A percentile compares a stretch with the other conserved stretches of the same genome.
Evolutionary conservation across 306 rosid genomes (phyloP).

Genomic region (Luffa acutangula): DNA sequence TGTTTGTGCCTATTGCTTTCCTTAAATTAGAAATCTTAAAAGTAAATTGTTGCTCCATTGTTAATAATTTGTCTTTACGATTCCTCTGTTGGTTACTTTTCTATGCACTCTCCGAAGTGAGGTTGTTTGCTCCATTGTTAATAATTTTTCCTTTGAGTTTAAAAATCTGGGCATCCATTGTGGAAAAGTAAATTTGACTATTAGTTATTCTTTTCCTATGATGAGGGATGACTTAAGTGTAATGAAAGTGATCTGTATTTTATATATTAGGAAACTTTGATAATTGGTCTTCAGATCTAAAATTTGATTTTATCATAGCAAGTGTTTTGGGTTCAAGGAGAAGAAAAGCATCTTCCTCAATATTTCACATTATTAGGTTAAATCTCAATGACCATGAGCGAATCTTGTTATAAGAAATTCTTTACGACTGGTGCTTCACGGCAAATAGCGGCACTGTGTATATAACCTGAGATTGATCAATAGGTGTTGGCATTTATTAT

Average conservation of each 20-base stretch:
- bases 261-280: not conserved
- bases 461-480: not conserved
- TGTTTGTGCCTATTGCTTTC: not conserved
- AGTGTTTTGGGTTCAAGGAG: not conserved
- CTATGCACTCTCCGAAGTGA: not conserved
- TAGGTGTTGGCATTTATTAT: not conserved
- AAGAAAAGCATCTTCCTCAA: not conserved
- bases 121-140: not conserved
- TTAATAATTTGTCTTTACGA: not conserved
- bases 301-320: not conserved
- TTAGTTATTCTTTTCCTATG: not conserved
- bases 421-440: not conserved
- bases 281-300: not conserved
- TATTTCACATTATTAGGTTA: not conserved
- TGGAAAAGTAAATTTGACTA: not conserved
- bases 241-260: not conserved
- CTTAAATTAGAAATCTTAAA: not conserved
- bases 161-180: not conserved
- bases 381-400: not conserved
- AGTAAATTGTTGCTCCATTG: not conserved
- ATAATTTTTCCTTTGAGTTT: not conserved
- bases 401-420: not conserved
- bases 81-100: not conserved
- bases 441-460: not conserved
- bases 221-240: not conserved